These are phyloP conservation scores for Danielia oregonensis DNA, from an alignment of 805 yeast species.

Conservation along the genomic window DNA sequence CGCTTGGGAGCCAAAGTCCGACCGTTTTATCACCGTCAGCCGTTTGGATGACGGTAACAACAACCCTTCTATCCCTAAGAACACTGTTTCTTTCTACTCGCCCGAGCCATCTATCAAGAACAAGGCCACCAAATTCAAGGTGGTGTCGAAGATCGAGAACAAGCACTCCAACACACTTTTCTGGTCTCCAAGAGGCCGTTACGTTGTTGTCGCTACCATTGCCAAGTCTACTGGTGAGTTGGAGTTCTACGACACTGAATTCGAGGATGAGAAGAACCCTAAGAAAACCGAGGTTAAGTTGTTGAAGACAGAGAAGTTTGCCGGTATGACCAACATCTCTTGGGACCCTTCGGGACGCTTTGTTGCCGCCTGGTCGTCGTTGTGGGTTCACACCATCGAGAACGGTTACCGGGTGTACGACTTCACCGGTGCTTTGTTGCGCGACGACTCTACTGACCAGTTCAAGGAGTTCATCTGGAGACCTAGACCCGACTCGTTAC, in stretches of 20 bases:
- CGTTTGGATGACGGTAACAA: constrained; percentile 52
- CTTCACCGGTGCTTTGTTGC: constrained; percentile 70
- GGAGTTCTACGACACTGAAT: constrained; percentile 84
- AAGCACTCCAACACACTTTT: constrained; percentile 67
- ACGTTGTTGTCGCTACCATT: constrained; percentile 53
- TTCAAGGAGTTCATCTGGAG: constrained; percentile 94
- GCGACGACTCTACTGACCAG: constrained; percentile 74
- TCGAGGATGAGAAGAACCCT: constrained; percentile 59
- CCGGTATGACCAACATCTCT: constrained; percentile 75
- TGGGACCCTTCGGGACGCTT: constrained; percentile 98
- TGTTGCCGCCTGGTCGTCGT: constrained; percentile 82
- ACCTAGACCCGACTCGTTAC: constrained; percentile 84
- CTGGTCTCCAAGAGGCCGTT: constrained; percentile 95
- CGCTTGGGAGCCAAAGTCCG: constrained; percentile 95
- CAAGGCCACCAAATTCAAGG: constrained; percentile 51
- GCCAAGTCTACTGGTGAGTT: constrained; percentile 56
- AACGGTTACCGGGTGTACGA: constrained; percentile 90
- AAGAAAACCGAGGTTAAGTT: constrained; percentile 50
- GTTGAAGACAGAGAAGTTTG: constrained; percentile 59
- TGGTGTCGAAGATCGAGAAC: constrained; percentile 54
- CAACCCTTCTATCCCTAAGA: constrained; percentile 64
- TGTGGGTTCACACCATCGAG: constrained; percentile 79
- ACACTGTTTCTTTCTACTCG: constrained; percentile 75
- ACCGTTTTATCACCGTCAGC: constrained; percentile 79
- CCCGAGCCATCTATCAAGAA: constrained; percentile 59